A percentile compares a stretch with the other conserved stretches of the same genome.
Conservation (phyloP, 352 stramenopile genomes). For the Pythium inflatum region DNA sequence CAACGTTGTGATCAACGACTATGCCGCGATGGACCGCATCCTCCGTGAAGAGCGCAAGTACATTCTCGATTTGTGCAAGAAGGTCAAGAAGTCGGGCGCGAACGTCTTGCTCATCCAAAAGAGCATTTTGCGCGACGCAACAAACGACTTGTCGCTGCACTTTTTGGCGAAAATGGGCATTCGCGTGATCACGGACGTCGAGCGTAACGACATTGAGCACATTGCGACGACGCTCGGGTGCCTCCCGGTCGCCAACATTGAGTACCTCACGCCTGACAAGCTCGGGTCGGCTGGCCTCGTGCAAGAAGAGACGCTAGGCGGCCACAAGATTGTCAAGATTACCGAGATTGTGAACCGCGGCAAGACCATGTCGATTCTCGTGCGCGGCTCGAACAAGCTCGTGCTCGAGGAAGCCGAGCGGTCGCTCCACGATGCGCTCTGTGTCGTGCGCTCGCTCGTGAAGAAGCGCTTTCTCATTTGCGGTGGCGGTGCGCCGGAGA, state of each 20-base stretch:
- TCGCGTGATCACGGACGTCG: conserved; percentile 98
- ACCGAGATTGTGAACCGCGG: conserved; percentile 95
- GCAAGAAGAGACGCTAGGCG: conserved; percentile 95
- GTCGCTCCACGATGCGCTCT: conserved; percentile 99
- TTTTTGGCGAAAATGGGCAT: conserved; percentile 99
- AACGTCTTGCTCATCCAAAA: conserved; percentile 99
- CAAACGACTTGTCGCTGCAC: conserved; percentile 99
- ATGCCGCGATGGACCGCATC: conserved; percentile 99
- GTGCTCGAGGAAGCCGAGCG: conserved; percentile 98
- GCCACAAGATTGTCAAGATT: conserved; percentile 99
- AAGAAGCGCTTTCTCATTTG: conserved; percentile 99
- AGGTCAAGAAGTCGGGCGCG: conserved; percentile 98
- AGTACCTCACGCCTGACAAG: conserved; percentile 97
- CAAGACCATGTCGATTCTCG: conserved; percentile 97
- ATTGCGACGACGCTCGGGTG: conserved; percentile 97
- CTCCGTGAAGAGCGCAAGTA: conserved; percentile 99
- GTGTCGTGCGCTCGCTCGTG: conserved; percentile 97
- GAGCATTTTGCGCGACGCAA: conserved; percentile 98
- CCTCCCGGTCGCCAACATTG: conserved; percentile 97
- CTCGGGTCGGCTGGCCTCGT: conserved; percentile 95
- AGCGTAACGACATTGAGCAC: conserved; percentile 99
- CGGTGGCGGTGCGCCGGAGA: conserved; percentile 97
- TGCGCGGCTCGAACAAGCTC: conserved; percentile 98
- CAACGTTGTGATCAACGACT: conserved; percentile 99
- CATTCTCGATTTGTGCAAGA: conserved; percentile 96